These are phyloP conservation scores for Prunus padus DNA, from an alignment of 306 rosid genomes.

Conservation along the genomic window DNA sequence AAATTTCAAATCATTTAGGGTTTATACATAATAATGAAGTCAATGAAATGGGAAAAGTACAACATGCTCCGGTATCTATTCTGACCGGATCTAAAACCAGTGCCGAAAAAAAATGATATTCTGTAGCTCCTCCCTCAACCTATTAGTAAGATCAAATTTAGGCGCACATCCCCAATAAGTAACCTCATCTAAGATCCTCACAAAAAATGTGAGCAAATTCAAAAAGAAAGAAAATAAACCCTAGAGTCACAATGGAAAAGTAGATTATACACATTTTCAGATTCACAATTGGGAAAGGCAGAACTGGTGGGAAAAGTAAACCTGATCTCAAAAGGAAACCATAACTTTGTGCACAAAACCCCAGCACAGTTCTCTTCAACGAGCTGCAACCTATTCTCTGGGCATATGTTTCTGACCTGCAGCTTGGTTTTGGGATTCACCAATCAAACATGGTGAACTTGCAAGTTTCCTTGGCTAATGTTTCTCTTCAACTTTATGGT, in stretches of 20 bases:
- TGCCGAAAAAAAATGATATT: constrained; percentile 26
- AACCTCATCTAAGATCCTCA: constrained; percentile 42
- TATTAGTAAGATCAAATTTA: constrained; percentile 34
- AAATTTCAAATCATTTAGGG: constrained; percentile 42
- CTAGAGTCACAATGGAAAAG: constrained; percentile 37
- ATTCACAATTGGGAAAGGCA: constrained; percentile 36
- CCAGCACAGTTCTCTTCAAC: constrained; percentile 11
- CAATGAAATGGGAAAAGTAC: constrained; percentile 50
- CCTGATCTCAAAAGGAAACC: constrained; percentile 16
- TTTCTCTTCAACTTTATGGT: constrained; percentile 23
- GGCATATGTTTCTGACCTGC: constrained; percentile 24
- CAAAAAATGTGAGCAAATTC: constrained; percentile 38
- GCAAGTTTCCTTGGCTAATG: constrained; percentile 14
- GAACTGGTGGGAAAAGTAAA: constrained; percentile 28
- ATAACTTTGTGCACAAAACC: constrained; percentile 13
- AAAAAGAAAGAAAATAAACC: constrained; percentile 23
- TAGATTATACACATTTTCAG: constrained; percentile 72
- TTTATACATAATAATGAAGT: constrained; percentile 55
- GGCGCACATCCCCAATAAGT: constrained; percentile 33
- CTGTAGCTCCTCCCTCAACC: constrained; percentile 40
- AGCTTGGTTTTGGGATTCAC: constrained; percentile 31
- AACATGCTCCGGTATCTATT: constrained; percentile 48
- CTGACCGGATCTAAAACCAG: constrained; percentile 45
- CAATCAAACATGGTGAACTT: constrained; percentile 22
- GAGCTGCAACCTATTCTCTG: constrained; percentile 31